Conservation (phyloP, 352 stramenopile genomes). For the Globisporangium acanthophoron region DNA sequence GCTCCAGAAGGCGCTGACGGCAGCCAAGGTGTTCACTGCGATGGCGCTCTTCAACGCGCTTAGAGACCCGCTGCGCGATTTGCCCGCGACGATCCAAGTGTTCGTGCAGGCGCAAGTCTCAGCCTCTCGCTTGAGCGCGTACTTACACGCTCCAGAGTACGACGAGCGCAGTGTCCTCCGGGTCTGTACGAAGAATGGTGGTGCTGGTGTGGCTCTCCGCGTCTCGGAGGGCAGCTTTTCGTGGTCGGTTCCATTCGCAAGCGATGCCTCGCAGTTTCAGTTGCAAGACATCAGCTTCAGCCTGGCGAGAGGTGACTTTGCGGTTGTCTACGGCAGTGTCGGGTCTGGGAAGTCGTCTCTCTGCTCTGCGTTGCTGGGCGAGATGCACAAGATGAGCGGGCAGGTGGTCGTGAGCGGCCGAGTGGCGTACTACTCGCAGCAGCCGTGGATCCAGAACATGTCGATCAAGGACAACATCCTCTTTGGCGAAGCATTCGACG, state of each 20-base stretch:
- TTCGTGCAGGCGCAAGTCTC: conserved; percentile 39
- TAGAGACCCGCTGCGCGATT: conserved; percentile 25
- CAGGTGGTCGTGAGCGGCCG: conserved; percentile 32
- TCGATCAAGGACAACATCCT: conserved; percentile 93
- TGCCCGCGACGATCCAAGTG: conserved; percentile 30
- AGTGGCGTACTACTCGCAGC: conserved; percentile 85
- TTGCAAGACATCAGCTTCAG: conserved; percentile 34
- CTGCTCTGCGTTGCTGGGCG: conserved; percentile 41
- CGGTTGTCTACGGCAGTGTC: conserved; percentile 41
- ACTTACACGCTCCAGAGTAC: conserved; percentile 25
- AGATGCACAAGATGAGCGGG: conserved; percentile 76
- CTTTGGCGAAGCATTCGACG: conserved; percentile 70
- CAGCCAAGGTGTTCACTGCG: conserved; percentile 47
- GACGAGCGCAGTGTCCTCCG: conserved; percentile 15
- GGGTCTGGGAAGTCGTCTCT: conserved; percentile 57
- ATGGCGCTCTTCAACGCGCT: conserved; percentile 49
- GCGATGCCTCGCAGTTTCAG: conserved; percentile 10
- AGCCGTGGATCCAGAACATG: conserved; percentile 91
- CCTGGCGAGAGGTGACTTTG: conserved; percentile 41
- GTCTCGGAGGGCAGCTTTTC: conserved; percentile 2
- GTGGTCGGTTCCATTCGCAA: conserved; percentile 15
- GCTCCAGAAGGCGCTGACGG: conserved; percentile 29
- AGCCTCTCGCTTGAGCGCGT: conserved; percentile 28
- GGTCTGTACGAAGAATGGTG: not conserved
- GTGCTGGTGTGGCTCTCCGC: not conserved